Base-by-base conservation (phyloP, 106 monocot genomes). In the Allium sativum region DNA sequence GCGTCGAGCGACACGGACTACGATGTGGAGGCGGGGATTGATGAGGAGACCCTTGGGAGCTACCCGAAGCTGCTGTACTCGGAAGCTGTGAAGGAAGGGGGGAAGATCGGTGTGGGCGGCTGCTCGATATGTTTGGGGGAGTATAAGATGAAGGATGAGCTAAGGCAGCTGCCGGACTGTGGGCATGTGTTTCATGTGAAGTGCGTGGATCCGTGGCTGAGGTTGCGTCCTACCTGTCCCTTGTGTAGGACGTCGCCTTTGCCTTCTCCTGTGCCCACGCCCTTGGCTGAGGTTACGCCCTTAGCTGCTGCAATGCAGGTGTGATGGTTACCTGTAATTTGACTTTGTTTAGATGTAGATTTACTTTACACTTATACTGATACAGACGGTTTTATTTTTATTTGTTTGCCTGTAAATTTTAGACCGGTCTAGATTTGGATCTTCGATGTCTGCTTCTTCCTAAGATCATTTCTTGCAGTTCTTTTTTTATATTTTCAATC, bases 31-130 rank as follows among this genome's bases (percentile, higher is more conserved):
- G n/a, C 31, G 2, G 79, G 79, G 22, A 53, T 81, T 53, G 76
- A 76, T 54, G 81, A 81, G 20, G 72, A 68, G 14, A 76, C 65
- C 0, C 68, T 81, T 13, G 58, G 21, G 65, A 73, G 63, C 40
- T 81, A 77, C 52, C 77, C 72, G 15, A 77, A 61, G 59, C 31
- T 76, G 31, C 15, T 48, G 11, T 77, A 76, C 55, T 61, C 80
- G 14, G 64, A 70, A 8, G 56, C 65, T 4, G 48, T 59, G 54
- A 21, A 50, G n/a, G 46, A 4, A 0, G 14, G 9, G 12, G 52
- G n/a, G 18, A 31, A 31, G 31, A 46, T 56, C 8, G 42, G 8
- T 14, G 55, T 40, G 43, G 7, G 4, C n/a, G 3, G 68, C 21
- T 68, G 68, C 68, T 68, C 68, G 19, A 56, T 58, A 15, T 68